phyloP scores from a whole-genome alignment of 2,329 filamentous ascomycete species.

The Colletotrichum sp. region DNA sequence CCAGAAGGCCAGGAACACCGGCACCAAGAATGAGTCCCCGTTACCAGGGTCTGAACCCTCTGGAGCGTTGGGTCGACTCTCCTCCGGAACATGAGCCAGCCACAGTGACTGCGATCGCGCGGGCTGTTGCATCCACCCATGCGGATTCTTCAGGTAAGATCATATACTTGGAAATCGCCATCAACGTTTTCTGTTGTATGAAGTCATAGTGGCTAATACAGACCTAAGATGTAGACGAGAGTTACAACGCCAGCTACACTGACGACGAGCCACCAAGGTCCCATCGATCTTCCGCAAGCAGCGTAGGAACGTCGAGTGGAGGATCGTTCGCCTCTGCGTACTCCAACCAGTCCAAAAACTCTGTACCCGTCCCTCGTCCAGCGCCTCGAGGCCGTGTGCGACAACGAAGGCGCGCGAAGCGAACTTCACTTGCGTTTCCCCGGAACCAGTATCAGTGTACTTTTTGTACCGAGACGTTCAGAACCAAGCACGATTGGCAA shows the following conservation, averaged over 20 bases:
- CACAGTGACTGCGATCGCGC: conserved; percentile 24
- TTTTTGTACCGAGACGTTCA: conserved; percentile 51
- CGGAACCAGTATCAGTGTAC: conserved; percentile 41
- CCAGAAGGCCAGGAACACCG: conserved; percentile 3
- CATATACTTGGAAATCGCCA: background rate
- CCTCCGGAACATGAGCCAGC: conserved; percentile 28
- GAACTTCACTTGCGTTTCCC: background rate
- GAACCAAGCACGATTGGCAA: conserved; percentile 50
- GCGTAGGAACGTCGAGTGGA: conserved; percentile 21
- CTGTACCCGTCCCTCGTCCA: background rate
- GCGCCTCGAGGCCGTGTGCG: conserved; percentile 17
- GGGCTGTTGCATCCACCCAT: conserved; percentile 21
- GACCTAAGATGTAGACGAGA: conserved; percentile 1
- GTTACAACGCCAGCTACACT: background rate
- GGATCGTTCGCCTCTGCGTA: conserved; percentile 14
- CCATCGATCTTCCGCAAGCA: conserved; percentile 24
- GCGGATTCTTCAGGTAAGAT: background rate
- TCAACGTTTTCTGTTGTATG: rapidly evolving
- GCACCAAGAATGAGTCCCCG: background rate
- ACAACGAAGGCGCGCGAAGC: background rate
- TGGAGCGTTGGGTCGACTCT: conserved; percentile 21
- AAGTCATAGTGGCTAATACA: background rate
- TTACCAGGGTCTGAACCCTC: conserved; percentile 2
- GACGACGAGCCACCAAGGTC: background rate
- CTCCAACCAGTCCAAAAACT: conserved; percentile 1